Base-by-base conservation (phyloP, 352 stramenopile species). In the Globisporangium perplexum region DNA sequence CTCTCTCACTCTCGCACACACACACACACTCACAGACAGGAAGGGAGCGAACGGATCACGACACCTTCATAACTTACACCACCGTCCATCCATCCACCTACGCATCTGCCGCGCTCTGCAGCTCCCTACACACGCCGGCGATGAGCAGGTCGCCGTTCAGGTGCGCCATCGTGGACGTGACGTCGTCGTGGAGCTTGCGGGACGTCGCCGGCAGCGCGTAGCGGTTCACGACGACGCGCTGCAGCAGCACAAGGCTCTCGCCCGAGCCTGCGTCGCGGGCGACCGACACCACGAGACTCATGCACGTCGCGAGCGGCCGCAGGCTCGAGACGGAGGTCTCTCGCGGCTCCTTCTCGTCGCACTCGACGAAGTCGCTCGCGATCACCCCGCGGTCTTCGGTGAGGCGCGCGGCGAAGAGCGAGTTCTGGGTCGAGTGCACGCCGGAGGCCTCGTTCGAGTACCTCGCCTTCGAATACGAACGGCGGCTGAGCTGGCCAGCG, bases 91-190 rank as follows among this genome's bases (percentile, higher is more conserved):
- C 8, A 15, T 36, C 31, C 31, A 14, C 11, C 31, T 36, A 36
- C 3, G 22, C 24, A 18, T 22, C 43, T 33, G 0, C 43, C 20
- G 24, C 18, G 18, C 6, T 22, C 50, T 49, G 39, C 24, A 58
- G 43, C 33, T 58, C 52, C 14, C 52, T 23, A 57, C 73, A 83
- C 18, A 84, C 38, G n/a, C 81, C 66, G 43, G 72, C 71, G 60
- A 81, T 81, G 51, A 77, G 64, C 44, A 85, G 50, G 53, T 85
- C 74, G 43, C 74, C 74, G 43, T 85, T 85, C 53, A 82, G 56
- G 56, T 69, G 71, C 17, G 74, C 55, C 11, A 73, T 31, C 33
- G 69, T 65, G 23, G 71, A 72, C 23, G 61, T 65, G 45, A 85
- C 60, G 57, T 85, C 74, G 36, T 64, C 59, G 53, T 78, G 71